Base-by-base conservation (phyloP, 805 yeast genomes). In the Komagataella ulmi region DNA sequence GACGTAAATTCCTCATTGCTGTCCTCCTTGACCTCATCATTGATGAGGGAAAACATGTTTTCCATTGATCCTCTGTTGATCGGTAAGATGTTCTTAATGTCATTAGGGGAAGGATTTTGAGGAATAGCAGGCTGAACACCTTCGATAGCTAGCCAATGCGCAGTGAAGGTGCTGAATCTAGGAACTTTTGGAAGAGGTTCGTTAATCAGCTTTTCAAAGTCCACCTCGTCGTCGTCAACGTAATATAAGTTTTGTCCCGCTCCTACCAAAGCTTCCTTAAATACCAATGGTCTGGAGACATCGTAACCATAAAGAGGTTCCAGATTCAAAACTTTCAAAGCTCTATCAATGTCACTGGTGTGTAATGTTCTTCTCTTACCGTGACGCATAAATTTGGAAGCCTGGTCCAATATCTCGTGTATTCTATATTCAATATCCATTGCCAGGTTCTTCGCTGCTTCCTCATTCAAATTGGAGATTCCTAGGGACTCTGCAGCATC, bases 401-500 rank as follows among this genome's bases (percentile, higher is more conserved):
- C 98, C 57, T 93, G 96, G 65, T 93, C 99, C 54, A 95, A 71
- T 45, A 93, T 86, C 68, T 93, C 98, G 65, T 91, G 91, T 57
- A 93, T 87, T 55, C 99, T 78, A 65, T 95, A 93, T 69, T 93
- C 99, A n/a, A 93, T 95, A 64, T 93, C 99, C 99, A 93, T 93
- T 6, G 99, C 98, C 55, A 93, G 71, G 55, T 93, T 88, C 62
- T 88, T 87, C 49, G 97, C 85, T 1, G 91, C 96, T 54, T 95
- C 99, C 51, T 91, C 98, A 36, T 88, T 86, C 49, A 93, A 71
- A 53, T 71, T 80, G 3, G 74, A 66, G 44, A 93, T 74, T 1
- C 99, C 99, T 8, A 93, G 71, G 2, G 88, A 78, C 63, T 93
- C 99, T 0, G 97, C 96, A 14, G 88, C 96, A 71, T 93, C 99